Conservation (phyloP, 805 yeast genomes). For the Candida taoyuanica region DNA sequence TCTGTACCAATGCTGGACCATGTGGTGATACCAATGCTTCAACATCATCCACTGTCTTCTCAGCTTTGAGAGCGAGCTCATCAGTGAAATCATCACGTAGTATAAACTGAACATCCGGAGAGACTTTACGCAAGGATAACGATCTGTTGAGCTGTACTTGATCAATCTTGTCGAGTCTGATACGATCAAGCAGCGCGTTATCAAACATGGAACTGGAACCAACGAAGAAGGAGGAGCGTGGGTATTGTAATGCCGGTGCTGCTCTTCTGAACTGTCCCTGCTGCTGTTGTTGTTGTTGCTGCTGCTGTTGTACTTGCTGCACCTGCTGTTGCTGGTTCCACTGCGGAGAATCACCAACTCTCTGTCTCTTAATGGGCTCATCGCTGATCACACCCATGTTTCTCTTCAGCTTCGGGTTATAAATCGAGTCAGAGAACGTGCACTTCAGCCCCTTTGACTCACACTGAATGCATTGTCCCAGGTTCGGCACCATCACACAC, state of each 20-base stretch:
- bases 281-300: constrained; percentile 9
- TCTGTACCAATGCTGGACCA: constrained; percentile 74
- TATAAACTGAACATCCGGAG: constrained; percentile 69
- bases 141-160: constrained; percentile 71
- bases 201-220: constrained; percentile 90
- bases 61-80: constrained; percentile 61
- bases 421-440: constrained; percentile 60
- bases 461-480: constrained; percentile 68
- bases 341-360: constrained; percentile 2
- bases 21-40: constrained; percentile 89
- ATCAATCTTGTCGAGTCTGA: constrained; percentile 65
- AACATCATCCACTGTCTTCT: constrained; percentile 74
- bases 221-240: constrained; percentile 82
- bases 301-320: constrained; percentile 5
- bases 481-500: constrained; percentile 65
- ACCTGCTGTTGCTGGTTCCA: constrained; percentile 7
- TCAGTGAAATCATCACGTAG: constrained; percentile 77
- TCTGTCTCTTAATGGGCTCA: constrained; percentile 13
- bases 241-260: constrained; percentile 63
- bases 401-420: constrained; percentile 35
- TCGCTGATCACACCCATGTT: constrained; percentile 23
- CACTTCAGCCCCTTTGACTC: constrained; percentile 71
- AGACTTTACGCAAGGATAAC: constrained; percentile 72
- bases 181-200: constrained; percentile 56
- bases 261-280: constrained; percentile 15